Evolutionary conservation across 345 rosid species (phyloP).

Genomic region (Arabidopsis suecica): DNA sequence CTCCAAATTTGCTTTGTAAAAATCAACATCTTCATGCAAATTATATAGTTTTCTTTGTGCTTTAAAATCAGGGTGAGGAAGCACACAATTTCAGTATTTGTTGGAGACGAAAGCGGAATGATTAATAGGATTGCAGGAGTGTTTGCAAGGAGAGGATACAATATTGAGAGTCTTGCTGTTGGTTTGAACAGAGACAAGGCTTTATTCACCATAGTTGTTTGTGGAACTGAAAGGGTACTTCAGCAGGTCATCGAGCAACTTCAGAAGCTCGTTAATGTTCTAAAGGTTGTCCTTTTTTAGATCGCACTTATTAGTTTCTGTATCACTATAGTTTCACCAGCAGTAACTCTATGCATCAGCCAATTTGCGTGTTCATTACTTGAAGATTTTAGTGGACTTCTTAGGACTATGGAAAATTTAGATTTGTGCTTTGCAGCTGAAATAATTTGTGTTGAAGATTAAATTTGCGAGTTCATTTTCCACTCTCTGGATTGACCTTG

Average conservation of each 20-base stretch:
- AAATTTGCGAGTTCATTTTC: neutral
- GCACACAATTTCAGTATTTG: conserved; percentile 90
- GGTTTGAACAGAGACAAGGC: conserved; percentile 94
- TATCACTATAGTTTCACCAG: neutral
- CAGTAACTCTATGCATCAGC: neutral
- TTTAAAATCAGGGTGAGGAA: conserved; percentile 61
- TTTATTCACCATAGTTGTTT: conserved; percentile 88
- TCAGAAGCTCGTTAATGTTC: conserved; percentile 93
- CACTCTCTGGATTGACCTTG: neutral
- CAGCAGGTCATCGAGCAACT: conserved; percentile 93
- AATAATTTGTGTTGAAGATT: neutral
- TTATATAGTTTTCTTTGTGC: neutral
- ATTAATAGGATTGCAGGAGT: conserved; percentile 97
- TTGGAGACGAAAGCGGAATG: conserved; percentile 99
- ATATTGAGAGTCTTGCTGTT: conserved; percentile 98
- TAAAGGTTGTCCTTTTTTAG: conserved; percentile 59
- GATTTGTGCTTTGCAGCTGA: conserved; percentile 7
- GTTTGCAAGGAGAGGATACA: conserved; percentile 92
- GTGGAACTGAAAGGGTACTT: conserved; percentile 79
- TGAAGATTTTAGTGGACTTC: neutral
- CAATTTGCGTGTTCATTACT: neutral
- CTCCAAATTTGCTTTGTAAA: neutral
- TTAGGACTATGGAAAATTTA: neutral
- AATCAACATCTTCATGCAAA: conserved; percentile 3
- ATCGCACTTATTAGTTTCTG: conserved; percentile 19